phyloP scores from a whole-genome alignment of 805 yeast genomes.

The Wickerhamiella siamensis region DNA sequence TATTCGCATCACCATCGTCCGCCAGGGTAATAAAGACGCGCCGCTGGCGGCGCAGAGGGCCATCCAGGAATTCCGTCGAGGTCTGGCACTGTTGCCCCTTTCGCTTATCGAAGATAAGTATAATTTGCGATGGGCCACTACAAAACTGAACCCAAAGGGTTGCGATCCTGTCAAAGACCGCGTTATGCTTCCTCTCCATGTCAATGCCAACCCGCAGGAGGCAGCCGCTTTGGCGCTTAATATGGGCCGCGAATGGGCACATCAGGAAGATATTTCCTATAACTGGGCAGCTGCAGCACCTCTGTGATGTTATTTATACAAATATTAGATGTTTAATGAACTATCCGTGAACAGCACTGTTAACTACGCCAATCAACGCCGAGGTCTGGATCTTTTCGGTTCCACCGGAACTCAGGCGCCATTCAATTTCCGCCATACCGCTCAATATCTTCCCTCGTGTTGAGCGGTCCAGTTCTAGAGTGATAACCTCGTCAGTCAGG shows the following conservation, averaged over 20 bases:
- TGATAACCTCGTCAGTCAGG: constrained; percentile 53
- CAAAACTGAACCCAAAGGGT: constrained; percentile 13
- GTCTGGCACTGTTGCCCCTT: constrained; percentile 16
- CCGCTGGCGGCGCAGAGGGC: constrained; percentile 9
- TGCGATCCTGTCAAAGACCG: constrained; percentile 25
- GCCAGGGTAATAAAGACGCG: constrained; percentile 2
- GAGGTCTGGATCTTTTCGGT: constrained; percentile 79
- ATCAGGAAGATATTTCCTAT: constrained; percentile 18
- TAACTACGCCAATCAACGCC: constrained; percentile 79
- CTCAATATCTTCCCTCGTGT: constrained; percentile 52
- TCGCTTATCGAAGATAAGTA: constrained; percentile 14
- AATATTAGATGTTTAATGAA: background rate
- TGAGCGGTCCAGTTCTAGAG: constrained; percentile 46
- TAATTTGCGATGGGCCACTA: constrained; percentile 14
- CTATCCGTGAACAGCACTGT: constrained; percentile 31
- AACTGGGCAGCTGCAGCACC: constrained; percentile 18
- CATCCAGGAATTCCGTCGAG: constrained; percentile 20
- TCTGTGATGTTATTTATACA: background rate
- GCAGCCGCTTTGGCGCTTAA: constrained; percentile 28
- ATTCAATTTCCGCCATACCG: constrained; percentile 78
- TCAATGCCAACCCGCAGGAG: constrained; percentile 26
- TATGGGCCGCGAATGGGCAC: constrained; percentile 28
- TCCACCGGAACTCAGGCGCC: constrained; percentile 84
- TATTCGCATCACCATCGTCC: constrained; percentile 14
- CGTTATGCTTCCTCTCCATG: constrained; percentile 27